These are phyloP conservation scores for Hylodesmum podocarpum DNA, from an alignment of 306 rosid species.

Conservation along the genomic window DNA sequence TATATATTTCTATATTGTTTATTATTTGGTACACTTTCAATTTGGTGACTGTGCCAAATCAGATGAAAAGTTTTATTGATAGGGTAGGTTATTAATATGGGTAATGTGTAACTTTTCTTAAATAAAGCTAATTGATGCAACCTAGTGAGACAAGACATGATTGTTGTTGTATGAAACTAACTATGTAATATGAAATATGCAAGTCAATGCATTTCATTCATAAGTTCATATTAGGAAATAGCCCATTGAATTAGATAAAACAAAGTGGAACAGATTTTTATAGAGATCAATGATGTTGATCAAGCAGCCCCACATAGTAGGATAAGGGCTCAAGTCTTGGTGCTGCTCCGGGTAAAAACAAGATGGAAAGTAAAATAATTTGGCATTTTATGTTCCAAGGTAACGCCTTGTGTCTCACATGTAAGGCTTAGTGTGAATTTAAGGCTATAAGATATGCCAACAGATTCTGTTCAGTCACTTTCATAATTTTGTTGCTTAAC, in stretches of 20 bases:
- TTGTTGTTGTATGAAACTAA: background rate
- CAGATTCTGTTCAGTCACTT: background rate
- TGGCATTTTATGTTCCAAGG: background rate
- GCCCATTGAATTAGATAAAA: background rate
- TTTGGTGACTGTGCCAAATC: background rate
- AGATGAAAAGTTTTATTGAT: background rate
- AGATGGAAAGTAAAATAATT: background rate
- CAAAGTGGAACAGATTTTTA: background rate
- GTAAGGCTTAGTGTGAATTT: background rate
- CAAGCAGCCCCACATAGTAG: background rate
- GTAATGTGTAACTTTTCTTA: background rate
- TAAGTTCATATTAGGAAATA: background rate
- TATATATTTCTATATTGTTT: background rate
- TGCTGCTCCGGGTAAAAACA: background rate
- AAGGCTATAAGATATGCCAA: background rate
- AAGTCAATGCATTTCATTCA: background rate
- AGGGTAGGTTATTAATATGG: background rate
- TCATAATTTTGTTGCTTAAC: background rate
- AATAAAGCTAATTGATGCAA: background rate
- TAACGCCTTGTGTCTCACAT: background rate
- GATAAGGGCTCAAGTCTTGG: background rate
- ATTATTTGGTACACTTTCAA: background rate
- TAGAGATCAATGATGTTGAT: background rate
- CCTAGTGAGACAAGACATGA: background rate
- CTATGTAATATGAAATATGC: constrained; percentile 6